phyloP scores from a whole-genome alignment of 495 filamentous ascomycete species.

The Pseudomonodictys pantanalensis region DNA sequence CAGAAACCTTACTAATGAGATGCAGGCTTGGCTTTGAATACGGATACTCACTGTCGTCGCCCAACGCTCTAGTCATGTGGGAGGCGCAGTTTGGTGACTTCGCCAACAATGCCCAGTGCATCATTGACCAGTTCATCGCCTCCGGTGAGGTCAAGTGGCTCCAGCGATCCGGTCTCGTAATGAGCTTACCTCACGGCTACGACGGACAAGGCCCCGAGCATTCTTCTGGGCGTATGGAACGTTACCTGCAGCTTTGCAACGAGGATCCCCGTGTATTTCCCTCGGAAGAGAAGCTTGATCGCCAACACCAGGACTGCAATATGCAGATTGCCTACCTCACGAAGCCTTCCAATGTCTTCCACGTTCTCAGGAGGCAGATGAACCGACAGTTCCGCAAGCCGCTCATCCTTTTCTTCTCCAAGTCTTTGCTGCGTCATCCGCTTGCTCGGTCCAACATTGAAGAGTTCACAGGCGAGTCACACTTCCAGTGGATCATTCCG shows the following conservation, averaged over 20 bases:
- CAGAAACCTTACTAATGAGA: slow-evolving; percentile 1
- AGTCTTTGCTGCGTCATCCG: slow-evolving; percentile 88
- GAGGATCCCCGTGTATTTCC: slow-evolving; percentile 96
- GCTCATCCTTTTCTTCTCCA: slow-evolving; percentile 95
- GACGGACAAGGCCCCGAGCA: slow-evolving; percentile 98
- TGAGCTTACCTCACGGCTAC: slow-evolving; percentile 95
- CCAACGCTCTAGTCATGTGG: slow-evolving; percentile 97
- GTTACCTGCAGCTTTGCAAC: slow-evolving; percentile 96
- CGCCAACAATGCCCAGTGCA: slow-evolving; percentile 97
- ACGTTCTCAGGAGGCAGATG: slow-evolving; percentile 94
- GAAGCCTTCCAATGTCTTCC: slow-evolving; percentile 88
- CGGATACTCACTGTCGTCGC: slow-evolving; percentile 94
- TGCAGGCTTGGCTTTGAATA: slow-evolving; percentile 90
- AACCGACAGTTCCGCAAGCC: slow-evolving; percentile 99
- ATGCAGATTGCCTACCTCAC: slow-evolving; percentile 98
- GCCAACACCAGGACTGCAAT: slow-evolving; percentile 99
- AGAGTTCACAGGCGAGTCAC: slow-evolving; percentile 82
- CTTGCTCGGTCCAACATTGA: slow-evolving; percentile 83
- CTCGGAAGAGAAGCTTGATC: slow-evolving; percentile 77
- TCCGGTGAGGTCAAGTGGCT: slow-evolving; percentile 98
- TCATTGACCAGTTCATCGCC: slow-evolving; percentile 98
- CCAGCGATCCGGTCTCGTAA: slow-evolving; percentile 89
- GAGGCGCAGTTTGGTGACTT: slow-evolving; percentile 99
- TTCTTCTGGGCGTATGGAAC: slow-evolving; percentile 95
- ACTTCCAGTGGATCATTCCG: slow-evolving; percentile 94